Evolutionary conservation across 306 rosid genomes (phyloP).

Genomic region (Begonia peltatifolia): DNA sequence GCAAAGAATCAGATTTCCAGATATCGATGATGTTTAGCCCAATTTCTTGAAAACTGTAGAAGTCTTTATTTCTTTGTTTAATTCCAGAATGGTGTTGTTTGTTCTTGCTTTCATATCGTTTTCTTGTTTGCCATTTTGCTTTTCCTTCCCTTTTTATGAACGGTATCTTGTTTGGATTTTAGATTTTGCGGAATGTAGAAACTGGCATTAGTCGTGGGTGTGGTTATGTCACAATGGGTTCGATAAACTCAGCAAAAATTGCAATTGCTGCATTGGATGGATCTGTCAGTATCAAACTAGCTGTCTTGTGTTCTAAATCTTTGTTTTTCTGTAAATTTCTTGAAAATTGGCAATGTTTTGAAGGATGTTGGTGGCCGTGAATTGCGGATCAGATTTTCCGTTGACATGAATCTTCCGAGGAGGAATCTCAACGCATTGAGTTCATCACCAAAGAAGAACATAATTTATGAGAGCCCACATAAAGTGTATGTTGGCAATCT

Average conservation of each 20-base stretch:
- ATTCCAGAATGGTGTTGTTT: background rate
- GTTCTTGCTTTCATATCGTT: too few relatives aligned
- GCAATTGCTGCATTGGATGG: constrained; percentile 43
- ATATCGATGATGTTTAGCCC: too few relatives aligned
- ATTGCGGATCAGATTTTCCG: constrained; percentile 40
- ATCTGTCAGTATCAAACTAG: constrained; percentile 25
- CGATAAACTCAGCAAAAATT: constrained; percentile 29
- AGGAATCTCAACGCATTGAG: constrained; percentile 22
- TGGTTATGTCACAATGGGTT: constrained; percentile 38
- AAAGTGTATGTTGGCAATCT: constrained; percentile 58
- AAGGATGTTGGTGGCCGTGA: constrained; percentile 53
- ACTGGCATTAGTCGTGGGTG: constrained; percentile 42
- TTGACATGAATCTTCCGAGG: constrained; percentile 17
- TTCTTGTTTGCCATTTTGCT: background rate
- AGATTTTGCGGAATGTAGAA: constrained; percentile 22
- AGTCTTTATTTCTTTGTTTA: background rate
- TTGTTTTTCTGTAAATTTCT: background rate
- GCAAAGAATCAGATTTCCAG: too few relatives aligned
- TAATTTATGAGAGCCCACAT: constrained; percentile 45
- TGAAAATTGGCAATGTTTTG: constrained; percentile 4
- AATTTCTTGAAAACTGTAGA: too few relatives aligned
- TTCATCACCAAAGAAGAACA: constrained; percentile 20
- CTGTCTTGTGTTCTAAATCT: background rate
- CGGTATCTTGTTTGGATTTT: background rate
- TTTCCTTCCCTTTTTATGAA: background rate